A percentile compares a stretch with the other conserved stretches of the same genome.
Conservation (phyloP, 2,329 filamentous ascomycete species). For the Aspergillus sojae region DNA sequence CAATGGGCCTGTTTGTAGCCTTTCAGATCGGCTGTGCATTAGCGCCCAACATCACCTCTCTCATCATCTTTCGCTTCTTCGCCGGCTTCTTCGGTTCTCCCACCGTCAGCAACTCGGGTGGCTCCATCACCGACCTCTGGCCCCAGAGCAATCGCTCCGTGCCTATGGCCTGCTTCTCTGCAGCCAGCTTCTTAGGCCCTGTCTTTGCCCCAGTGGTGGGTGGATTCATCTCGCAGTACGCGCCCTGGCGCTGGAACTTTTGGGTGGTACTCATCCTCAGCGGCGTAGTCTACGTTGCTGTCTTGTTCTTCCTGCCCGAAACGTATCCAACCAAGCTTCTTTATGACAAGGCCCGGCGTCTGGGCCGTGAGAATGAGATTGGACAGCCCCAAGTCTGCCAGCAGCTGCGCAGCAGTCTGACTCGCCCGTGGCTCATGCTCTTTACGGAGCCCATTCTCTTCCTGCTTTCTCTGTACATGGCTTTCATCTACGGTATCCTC, state of each 20-base stretch:
- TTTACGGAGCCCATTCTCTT: slow-evolving; percentile 52
- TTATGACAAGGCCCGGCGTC: not conserved
- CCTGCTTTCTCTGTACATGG: slow-evolving; percentile 47
- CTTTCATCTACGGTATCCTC: slow-evolving; percentile 51
- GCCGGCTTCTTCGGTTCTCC: slow-evolving; percentile 61
- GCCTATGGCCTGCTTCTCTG: not conserved
- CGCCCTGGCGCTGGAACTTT: not conserved
- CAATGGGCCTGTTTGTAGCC: slow-evolving; percentile 1
- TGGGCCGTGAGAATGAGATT: not conserved
- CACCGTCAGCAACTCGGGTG: slow-evolving; percentile 61
- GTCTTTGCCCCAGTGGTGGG: slow-evolving; percentile 66
- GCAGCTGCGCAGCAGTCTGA: slow-evolving; percentile 24
- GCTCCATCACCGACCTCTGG: slow-evolving; percentile 60
- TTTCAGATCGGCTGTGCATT: slow-evolving; percentile 8
- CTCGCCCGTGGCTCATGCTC: slow-evolving; percentile 49
- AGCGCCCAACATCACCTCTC: slow-evolving; percentile 33
- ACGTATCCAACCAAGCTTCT: not conserved
- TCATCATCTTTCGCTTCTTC: slow-evolving; percentile 66
- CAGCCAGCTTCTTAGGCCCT: slow-evolving; percentile 56
- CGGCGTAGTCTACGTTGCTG: not conserved
- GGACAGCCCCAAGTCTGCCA: not conserved
- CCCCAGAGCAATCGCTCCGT: slow-evolving; percentile 34
- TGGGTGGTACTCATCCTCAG: not conserved
- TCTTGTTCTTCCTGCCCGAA: not conserved
- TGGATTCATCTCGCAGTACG: slow-evolving; percentile 2